Evolutionary conservation across 257 asterid species (phyloP).

Genomic region (Solanum sejunctum): DNA sequence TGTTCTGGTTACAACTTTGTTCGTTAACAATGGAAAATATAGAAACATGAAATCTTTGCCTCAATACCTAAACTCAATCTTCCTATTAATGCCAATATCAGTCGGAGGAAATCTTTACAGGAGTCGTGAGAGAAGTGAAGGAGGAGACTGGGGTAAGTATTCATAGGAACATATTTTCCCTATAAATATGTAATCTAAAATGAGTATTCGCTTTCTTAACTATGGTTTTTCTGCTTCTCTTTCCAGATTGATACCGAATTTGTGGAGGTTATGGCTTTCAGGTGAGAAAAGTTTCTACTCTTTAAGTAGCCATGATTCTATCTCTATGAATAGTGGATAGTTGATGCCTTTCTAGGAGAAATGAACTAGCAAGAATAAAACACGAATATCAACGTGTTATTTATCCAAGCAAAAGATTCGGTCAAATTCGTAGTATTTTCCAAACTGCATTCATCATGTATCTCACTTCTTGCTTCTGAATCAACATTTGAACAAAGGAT

Average conservation of each 20-base stretch:
- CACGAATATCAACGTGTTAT: background rate
- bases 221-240: background rate
- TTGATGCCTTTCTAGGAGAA: background rate
- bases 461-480: background rate
- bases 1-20: background rate
- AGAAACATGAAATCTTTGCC: background rate
- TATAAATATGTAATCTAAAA: background rate
- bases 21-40: background rate
- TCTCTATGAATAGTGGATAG: background rate
- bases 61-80: background rate
- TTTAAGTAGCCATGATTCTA: background rate
- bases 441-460: background rate
- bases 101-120: constrained; percentile 78
- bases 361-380: background rate
- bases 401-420: background rate
- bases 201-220: background rate
- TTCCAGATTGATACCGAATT: constrained; percentile 74
- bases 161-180: background rate
- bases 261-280: constrained; percentile 80
- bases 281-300: constrained; percentile 21
- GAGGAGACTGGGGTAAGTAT: constrained; percentile 80
- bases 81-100: constrained; percentile 7
- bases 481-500: background rate
- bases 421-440: background rate
- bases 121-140: constrained; percentile 84